Percentiles rank a stretch among this genome's conserved stretches.
phyloP scores from a whole-genome alignment of 2,329 filamentous ascomycete genomes.

The Colletotrichum somersetense region DNA sequence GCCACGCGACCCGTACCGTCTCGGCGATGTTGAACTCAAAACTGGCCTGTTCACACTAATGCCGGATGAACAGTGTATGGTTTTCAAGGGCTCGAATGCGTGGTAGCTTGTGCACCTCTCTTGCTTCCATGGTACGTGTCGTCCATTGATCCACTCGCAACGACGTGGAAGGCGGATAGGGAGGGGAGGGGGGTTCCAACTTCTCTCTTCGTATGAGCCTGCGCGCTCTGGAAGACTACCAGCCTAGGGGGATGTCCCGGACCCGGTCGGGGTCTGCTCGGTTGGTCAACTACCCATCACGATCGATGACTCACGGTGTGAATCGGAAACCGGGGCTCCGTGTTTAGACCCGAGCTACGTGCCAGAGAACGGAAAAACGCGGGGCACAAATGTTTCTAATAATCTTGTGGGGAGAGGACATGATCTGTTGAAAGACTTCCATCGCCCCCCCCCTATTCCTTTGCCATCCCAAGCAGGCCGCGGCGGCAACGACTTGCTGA shows the following conservation, averaged over 20 bases:
- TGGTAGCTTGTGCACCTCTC: not conserved
- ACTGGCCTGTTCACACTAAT: not conserved
- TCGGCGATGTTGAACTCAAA: not conserved
- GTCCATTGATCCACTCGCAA: not conserved
- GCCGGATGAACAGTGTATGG: not conserved
- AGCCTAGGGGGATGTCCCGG: not conserved
- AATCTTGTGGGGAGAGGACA: no score
- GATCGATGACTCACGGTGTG: not conserved
- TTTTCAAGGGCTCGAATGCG: not conserved
- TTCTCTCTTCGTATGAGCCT: not conserved
- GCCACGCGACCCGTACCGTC: not conserved
- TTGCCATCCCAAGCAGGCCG: not conserved
- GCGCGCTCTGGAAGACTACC: not conserved
- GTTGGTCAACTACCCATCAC: not conserved
- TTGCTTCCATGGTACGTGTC: not conserved
- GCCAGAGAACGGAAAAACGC: not conserved
- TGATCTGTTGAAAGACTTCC: no score
- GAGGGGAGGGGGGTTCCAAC: not conserved
- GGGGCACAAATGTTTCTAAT: no score
- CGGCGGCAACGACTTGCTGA: not conserved
- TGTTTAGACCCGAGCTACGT: not conserved
- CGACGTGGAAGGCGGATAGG: not conserved
- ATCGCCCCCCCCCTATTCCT: not conserved
- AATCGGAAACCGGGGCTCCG: not conserved
- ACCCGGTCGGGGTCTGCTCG: not conserved